Conservation (phyloP, 148 eudicot species). For the Spergularia bocconei region DNA sequence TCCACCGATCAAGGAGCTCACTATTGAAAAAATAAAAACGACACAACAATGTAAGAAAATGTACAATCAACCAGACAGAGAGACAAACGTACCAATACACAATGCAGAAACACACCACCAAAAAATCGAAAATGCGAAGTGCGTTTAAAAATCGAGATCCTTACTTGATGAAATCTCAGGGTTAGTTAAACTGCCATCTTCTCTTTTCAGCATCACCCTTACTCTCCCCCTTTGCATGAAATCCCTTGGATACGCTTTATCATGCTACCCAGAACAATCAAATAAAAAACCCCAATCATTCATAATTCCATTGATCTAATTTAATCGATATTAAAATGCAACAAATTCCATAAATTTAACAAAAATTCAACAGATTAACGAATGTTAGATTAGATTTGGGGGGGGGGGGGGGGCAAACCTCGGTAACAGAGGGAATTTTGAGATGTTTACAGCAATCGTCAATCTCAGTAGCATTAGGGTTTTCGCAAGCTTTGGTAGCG, state of each 20-base stretch:
- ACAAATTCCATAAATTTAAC: neutral
- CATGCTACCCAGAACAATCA: constrained; percentile 32
- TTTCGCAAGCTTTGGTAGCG: constrained; percentile 73
- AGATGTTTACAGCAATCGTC: constrained; percentile 65
- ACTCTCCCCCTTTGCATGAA: constrained; percentile 90
- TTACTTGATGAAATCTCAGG: constrained; percentile 74
- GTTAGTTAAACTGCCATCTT: constrained; percentile 64
- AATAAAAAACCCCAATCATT: neutral
- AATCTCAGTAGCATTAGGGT: constrained; percentile 70
- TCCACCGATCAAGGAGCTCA: too few relatives aligned
- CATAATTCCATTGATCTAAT: neutral
- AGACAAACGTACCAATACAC: too few relatives aligned
- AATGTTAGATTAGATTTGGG: neutral
- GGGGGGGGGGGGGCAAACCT: constrained; percentile 49
- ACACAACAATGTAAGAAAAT: too few relatives aligned
- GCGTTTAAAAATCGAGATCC: constrained; percentile 14
- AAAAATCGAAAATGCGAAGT: constrained; percentile 1
- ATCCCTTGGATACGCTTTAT: constrained; percentile 89
- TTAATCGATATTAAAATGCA: neutral
- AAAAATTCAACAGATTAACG: neutral
- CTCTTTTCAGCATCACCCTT: constrained; percentile 66
- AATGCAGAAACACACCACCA: constrained; percentile 26
- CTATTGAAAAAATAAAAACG: too few relatives aligned
- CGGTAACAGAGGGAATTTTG: constrained; percentile 57
- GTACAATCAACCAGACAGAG: neutral